Conservation (phyloP, 2,329 filamentous ascomycete species). For the Epichloe sylvatica region DNA sequence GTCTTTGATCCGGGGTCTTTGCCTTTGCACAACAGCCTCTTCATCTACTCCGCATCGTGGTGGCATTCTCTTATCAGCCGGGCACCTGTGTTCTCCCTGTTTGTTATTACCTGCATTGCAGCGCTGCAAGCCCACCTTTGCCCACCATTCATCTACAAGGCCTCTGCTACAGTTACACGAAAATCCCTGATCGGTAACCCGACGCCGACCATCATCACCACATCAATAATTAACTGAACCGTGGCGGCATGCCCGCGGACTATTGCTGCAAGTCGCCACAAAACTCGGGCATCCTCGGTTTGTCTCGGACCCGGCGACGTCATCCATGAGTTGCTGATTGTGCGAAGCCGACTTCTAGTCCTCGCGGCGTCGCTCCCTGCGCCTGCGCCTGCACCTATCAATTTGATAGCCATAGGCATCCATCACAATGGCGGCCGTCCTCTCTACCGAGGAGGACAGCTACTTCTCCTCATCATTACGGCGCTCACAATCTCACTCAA, state of each 20-base stretch:
- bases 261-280: neutral
- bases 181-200: neutral
- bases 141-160: neutral
- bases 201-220: neutral
- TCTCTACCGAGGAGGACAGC: constrained; percentile 41
- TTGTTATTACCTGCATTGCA: neutral
- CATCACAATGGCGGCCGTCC: constrained; percentile 39
- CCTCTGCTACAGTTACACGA: neutral
- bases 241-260: neutral
- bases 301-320: neutral
- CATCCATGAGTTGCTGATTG: constrained; percentile 1
- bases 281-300: neutral
- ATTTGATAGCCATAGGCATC: neutral
- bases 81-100: neutral
- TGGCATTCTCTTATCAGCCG: neutral
- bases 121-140: neutral
- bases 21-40: neutral
- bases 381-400: neutral
- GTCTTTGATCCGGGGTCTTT: neutral
- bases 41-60: neutral
- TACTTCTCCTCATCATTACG: constrained; percentile 43
- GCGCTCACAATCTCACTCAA: constrained; percentile 47
- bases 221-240: neutral
- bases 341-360: neutral
- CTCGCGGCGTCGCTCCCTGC: neutral